Percentiles rank a stretch among this genome's conserved stretches.
phyloP scores from a whole-genome alignment of 495 filamentous ascomycete genomes.

The Penicillium steckii region DNA sequence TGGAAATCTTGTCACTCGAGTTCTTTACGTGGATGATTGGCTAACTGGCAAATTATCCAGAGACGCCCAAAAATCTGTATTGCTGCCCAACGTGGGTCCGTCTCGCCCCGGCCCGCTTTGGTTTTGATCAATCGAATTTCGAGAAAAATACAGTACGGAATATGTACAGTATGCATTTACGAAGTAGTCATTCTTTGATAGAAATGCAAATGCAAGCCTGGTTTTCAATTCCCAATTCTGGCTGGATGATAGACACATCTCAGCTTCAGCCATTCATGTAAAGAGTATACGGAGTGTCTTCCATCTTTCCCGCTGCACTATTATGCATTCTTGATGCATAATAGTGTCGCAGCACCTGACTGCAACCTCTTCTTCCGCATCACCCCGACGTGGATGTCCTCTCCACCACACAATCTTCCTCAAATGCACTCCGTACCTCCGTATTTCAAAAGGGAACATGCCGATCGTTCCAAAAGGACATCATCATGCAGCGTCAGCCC shows the following conservation, averaged over 20 bases:
- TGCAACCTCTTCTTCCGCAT: constrained; percentile 8
- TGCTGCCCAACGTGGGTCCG: constrained; percentile 45
- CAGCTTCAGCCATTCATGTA: no score
- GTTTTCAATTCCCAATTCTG: neutral
- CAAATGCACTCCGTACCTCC: no score
- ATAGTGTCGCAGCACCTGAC: neutral
- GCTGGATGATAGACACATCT: no score
- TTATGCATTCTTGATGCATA: no score
- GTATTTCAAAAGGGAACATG: constrained; percentile 17
- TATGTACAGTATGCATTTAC: no score
- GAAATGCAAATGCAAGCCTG: neutral
- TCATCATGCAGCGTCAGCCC: constrained; percentile 32
- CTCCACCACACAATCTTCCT: constrained; percentile 16
- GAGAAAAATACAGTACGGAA: no score
- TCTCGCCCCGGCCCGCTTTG: constrained; percentile 26
- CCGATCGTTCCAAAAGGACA: constrained; percentile 27
- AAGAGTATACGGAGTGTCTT: neutral
- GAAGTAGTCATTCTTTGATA: no score
- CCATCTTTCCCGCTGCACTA: neutral
- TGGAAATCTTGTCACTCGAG: constrained; percentile 5
- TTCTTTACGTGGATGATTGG: constrained; percentile 8
- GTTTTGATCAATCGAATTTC: neutral
- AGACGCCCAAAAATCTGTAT: constrained; percentile 24
- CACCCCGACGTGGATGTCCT: constrained; percentile 19
- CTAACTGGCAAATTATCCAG: constrained; percentile 10